phyloP scores from a whole-genome alignment of 2,329 filamentous ascomycete species.

The Ramularia endophylla region DNA sequence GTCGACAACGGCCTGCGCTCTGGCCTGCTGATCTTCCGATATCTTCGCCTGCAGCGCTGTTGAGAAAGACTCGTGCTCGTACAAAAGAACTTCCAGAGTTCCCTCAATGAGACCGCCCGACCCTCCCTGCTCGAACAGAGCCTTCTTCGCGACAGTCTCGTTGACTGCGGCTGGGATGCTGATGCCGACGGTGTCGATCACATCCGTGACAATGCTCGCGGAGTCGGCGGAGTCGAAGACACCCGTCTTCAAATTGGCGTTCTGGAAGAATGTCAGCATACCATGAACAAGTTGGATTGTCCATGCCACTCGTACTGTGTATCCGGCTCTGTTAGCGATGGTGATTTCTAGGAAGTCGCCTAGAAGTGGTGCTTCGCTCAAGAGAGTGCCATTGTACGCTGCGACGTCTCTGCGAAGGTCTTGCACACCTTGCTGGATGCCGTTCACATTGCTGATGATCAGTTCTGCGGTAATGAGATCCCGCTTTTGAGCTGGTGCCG shows the following conservation, averaged over 20 bases:
- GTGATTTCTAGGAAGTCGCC: conserved; percentile 19
- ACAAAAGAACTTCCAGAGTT: conserved; percentile 16
- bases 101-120: conserved; percentile 14
- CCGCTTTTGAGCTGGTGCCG: conserved; percentile 5
- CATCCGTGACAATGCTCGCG: conserved; percentile 16
- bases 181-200: conserved; percentile 15
- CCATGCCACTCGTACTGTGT: no score
- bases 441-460: conserved; percentile 17
- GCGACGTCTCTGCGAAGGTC: conserved; percentile 13
- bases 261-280: no score
- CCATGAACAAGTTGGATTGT: no score
- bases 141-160: conserved; percentile 16
- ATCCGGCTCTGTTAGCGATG: conserved; percentile 22
- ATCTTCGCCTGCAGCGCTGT: conserved; percentile 9
- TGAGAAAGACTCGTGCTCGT: conserved; percentile 13
- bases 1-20: conserved; percentile 8
- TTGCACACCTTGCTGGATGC: conserved; percentile 17
- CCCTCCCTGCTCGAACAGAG: conserved; percentile 10
- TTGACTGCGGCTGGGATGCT: conserved; percentile 17
- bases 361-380: conserved; percentile 8
- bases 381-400: conserved; percentile 9
- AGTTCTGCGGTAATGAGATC: conserved; percentile 16
- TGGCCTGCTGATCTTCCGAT: conserved; percentile 8
- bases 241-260: conserved; percentile 16
- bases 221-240: conserved; percentile 15